These are phyloP conservation scores for Sordariomycetes sp. DNA, from an alignment of 2,329 filamentous ascomycete genomes.

Conservation along the genomic window DNA sequence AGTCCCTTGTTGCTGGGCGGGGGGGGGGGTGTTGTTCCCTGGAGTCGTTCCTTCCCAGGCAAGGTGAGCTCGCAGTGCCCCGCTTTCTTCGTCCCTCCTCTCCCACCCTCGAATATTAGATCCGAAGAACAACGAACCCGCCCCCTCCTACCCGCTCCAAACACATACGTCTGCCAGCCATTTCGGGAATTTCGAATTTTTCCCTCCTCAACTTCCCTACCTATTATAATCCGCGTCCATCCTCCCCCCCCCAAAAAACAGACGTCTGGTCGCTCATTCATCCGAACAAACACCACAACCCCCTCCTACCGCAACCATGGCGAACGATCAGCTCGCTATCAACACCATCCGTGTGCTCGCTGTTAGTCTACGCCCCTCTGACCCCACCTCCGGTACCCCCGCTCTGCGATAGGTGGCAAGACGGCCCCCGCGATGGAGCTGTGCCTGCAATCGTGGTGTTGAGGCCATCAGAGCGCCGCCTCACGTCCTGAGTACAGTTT, in stretches of 20 bases:
- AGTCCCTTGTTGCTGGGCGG: background rate
- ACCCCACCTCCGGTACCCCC: constrained; percentile 9
- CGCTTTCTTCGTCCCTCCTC: background rate
- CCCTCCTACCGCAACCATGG: constrained; percentile 50
- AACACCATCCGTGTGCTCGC: constrained; percentile 97
- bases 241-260: constrained; percentile 11
- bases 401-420: background rate
- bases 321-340: constrained; percentile 84
- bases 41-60: background rate
- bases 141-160: constrained; percentile 1
- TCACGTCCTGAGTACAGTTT: constrained; percentile 7
- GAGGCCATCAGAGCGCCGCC: background rate
- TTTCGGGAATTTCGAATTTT: background rate
- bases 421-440: background rate
- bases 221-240: constrained; percentile 7
- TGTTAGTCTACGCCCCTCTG: constrained; percentile 45
- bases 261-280: constrained; percentile 6
- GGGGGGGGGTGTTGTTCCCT: background rate
- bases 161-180: background rate
- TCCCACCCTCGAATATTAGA: background rate
- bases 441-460: background rate
- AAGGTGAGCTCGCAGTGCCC: background rate
- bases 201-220: constrained; percentile 4
- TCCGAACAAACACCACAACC: constrained; percentile 4
- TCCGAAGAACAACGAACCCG: background rate